Base-by-base conservation (phyloP, 306 rosid species). In the Cajanus cajan region DNA sequence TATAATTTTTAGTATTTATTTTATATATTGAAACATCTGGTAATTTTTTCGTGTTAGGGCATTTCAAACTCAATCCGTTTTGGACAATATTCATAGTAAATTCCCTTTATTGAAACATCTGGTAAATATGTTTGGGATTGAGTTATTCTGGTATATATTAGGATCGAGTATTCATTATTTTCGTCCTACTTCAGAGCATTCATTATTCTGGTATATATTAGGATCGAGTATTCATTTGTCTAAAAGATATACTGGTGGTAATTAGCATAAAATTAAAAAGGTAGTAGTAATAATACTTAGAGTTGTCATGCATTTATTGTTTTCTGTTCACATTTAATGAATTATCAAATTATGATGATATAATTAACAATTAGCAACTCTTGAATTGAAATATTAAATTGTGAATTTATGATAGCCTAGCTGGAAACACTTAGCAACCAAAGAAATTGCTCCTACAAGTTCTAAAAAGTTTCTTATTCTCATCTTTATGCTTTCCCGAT, bases 401-500 rank as follows among this genome's bases (percentile, higher is more conserved):
- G n/a, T n/a, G n/a, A n/a, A n/a, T n/a, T 54, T 13, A 58, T 24
- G 36, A 63, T 63, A 8, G 4, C 7, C 2, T 15, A 1, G 16
- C 18, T 12, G 65, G 6, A 61, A 64, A 65, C 8, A 7, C 48
- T 16, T 47, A 6, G 2, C 3, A 64, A 51, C 64, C 64, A 34
- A 64, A 8, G 52, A 33, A 76, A 64, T 76, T 64, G 64, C 40
- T 21, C 47, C 16, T 0, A 24, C 4, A 36, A 73, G 51, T 47
- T 62, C 37, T 61, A n/a, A 25, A 31, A 74, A 31, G 62, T 45
- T 12, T 62, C 10, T 47, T 76, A 76, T 76, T 76, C 80, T 63
- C 8, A 36, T 64, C 64, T 44, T 75, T 36, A 16, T 40, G 70
- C 18, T 44, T 31, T 47, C 48, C 8, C 6, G 18, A 31, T 61